Percentiles rank a stretch among this genome's conserved stretches.
Evolutionary conservation across 805 yeast genomes (phyloP).

Genomic region (Peterozyma xylosa): DNA sequence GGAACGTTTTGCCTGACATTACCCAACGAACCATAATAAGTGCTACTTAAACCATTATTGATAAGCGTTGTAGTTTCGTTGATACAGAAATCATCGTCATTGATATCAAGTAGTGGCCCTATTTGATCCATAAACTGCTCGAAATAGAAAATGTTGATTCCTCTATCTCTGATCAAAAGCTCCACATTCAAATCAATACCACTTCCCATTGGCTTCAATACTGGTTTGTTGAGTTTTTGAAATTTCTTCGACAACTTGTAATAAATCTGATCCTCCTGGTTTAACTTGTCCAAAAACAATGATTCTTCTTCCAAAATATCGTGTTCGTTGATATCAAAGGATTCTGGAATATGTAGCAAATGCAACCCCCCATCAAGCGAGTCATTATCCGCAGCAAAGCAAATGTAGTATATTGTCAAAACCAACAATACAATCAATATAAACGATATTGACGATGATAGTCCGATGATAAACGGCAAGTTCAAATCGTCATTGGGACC

Average conservation of each 20-base stretch:
- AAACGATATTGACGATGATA: conserved; percentile 19
- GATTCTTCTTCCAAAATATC: conserved; percentile 13
- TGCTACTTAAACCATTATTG: conserved; percentile 4
- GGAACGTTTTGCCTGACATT: conserved; percentile 13
- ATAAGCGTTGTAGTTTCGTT: conserved; percentile 9
- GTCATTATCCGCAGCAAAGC: conserved; percentile 13
- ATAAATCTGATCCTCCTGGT: conserved; percentile 15
- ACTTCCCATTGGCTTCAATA: conserved; percentile 16
- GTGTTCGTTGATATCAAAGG: conserved; percentile 11
- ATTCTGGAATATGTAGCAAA: conserved; percentile 17
- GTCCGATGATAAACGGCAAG: conserved; percentile 11
- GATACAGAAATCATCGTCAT: background rate
- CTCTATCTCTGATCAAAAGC: conserved; percentile 26
- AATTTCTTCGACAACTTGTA: conserved; percentile 18
- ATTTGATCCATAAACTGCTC: conserved; percentile 23
- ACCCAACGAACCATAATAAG: conserved; percentile 1
- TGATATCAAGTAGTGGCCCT: conserved; percentile 9
- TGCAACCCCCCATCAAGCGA: no score
- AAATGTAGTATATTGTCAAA: conserved; percentile 17
- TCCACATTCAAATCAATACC: conserved; percentile 14
- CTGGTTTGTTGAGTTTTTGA: conserved; percentile 16
- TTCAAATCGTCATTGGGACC: conserved; percentile 10
- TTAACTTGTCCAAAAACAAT: conserved; percentile 12
- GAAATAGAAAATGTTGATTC: conserved; percentile 24
- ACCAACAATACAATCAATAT: conserved; percentile 16